Evolutionary conservation across 306 rosid genomes (phyloP), one percentile per base, ranked within the genome.

Genomic region (Vigna unguiculata): DNA sequence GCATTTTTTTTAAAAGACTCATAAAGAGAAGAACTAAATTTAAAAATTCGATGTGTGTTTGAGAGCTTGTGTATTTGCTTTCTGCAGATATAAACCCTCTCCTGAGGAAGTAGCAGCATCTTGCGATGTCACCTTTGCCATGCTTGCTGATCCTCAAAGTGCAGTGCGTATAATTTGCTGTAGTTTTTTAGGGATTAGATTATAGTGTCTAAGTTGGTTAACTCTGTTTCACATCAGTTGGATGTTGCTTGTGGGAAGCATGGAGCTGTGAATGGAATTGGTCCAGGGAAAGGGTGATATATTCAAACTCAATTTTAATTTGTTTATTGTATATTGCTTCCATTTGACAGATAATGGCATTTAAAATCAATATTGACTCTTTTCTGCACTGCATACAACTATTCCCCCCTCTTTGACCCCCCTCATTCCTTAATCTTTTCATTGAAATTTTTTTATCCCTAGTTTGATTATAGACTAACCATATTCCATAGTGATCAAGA

Each of bases 111-210:
- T 95, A 71, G 88, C 96, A 4, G 96, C 95, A 57, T 90, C 96
- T 82, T 95, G 99, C 24, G 97, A 95, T 75, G 85, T 95, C 86
- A 95, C 97, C 40, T 95, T 95, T 81, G 93, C 99, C 54, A 95
- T 95, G 97, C 99, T 95, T 75, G 97, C 99, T 10, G 97, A 92
- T 85, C 99, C 99, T 58, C 87, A 89, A 68, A 90, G 91, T 87
- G 99, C 99, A 52, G 97, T 95, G 86, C 67, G 97, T 90, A 82
- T 82, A 77, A 83, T 80, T 77, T 75, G 40, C 25, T 34, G 5
- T 69, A 48, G 7, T 17, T 36, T 62, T 62, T 75, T 6, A 6
- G 46, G 45, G n/a, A 43, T 78, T 51, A 20, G 10, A 5, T 72
- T 13, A 52, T 47, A 66, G 71, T 64, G 13, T 47, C 64, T 48